phyloP scores from a whole-genome alignment of 805 yeast species.

The Ogataea pini region DNA sequence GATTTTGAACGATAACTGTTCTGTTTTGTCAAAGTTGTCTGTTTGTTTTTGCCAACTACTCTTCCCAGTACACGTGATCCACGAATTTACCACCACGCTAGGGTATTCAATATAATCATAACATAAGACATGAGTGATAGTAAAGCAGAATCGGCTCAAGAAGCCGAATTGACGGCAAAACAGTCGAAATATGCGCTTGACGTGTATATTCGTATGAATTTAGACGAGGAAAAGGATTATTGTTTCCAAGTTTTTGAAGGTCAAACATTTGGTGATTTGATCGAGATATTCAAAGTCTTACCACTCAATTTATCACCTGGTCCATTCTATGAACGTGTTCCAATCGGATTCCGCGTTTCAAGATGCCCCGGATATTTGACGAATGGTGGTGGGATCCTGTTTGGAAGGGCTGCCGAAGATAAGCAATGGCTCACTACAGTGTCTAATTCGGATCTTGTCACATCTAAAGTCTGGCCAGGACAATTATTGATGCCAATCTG shows the following conservation, averaged over 20 bases:
- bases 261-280: slow-evolving; percentile 59
- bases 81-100: no score
- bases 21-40: no score
- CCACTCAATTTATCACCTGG: slow-evolving; percentile 82
- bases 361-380: slow-evolving; percentile 80
- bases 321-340: slow-evolving; percentile 64
- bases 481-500: slow-evolving; percentile 81
- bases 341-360: slow-evolving; percentile 63
- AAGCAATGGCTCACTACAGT: slow-evolving; percentile 46
- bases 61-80: no score
- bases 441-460: slow-evolving; percentile 50
- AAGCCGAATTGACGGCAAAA: slow-evolving; percentile 4
- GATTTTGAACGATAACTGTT: no score
- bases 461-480: slow-evolving; percentile 80
- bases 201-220: slow-evolving; percentile 77
- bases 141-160: neutral
- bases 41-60: no score
- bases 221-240: slow-evolving; percentile 84
- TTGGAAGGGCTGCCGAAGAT: slow-evolving; percentile 57
- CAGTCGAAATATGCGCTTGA: slow-evolving; percentile 35
- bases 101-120: no score
- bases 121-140: neutral
- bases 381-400: slow-evolving; percentile 76
- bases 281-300: slow-evolving; percentile 60
- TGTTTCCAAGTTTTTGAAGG: slow-evolving; percentile 72